Evolutionary conservation across 345 rosid species (phyloP), one percentile per base, ranked within the genome.

Genomic region (Geranium brycei): DNA sequence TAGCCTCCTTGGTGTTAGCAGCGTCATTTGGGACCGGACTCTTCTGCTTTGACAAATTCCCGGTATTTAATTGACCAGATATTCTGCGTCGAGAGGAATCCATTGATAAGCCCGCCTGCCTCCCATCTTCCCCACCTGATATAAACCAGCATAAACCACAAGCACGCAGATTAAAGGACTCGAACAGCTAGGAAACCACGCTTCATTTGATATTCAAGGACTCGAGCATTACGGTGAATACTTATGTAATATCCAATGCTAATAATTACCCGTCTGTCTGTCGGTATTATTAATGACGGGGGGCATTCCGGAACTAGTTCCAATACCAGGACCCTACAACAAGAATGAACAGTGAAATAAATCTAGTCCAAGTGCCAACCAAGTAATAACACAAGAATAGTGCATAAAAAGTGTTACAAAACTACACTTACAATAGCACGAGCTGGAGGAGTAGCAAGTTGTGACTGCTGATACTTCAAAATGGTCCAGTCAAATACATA

Each of bases 401-500:
- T 69, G 60, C 73, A 28, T 71, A 16, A 7, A 35, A 35, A 4
- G 30, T 53, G 63, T 59, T 31, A 35, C 23, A 40, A n/a, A 16
- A 17, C 14, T 28, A 67, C 18, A 71, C 86, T 75, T 76, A 81
- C 85, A 68, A 65, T 61, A 38, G 90, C 75, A 69, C 89, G 88
- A 59, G 91, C 19, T 31, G 95, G 87, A 51, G 97, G 95, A 64
- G 89, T 81, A 8, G 92, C 74, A 73, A 85, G 79, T 66, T 90
- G 99, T 60, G 99, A 86, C 66, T 90, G 97, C 82, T 93, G 99
- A 67, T 88, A 92, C 79, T 92, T 92, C 81, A 92, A 67, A 72
- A 92, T 92, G 51, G 99, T 93, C 99, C 99, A 93, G 70, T 93
- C 99, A 76, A 93, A 93, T 18, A 93, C 91, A 41, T 87, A 87